Evolutionary conservation across 768 basidiomycete species (phyloP).

Genomic region (Lentinus tigrinus): DNA sequence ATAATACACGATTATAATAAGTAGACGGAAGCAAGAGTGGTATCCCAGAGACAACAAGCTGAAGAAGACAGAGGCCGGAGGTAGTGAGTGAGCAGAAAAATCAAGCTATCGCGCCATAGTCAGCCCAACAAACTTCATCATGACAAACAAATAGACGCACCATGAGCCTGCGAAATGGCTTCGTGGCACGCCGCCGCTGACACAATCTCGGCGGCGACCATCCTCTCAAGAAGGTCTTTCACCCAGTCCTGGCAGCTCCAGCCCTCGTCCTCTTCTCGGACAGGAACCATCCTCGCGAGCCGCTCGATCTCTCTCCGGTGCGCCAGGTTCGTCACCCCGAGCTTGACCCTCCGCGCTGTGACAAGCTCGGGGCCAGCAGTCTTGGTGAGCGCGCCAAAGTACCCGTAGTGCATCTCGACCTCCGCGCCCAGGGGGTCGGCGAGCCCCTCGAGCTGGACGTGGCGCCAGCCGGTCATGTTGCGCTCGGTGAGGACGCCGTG

Average conservation of each 20-base stretch:
- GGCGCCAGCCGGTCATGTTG: constrained; percentile 9
- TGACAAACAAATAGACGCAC: background rate
- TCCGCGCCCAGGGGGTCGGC: constrained; percentile 10
- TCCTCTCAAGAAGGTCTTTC: constrained; percentile 1
- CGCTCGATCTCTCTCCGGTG: constrained; percentile 4
- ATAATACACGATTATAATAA: no score
- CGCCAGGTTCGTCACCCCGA: constrained; percentile 1
- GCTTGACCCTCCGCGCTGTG: constrained; percentile 7
- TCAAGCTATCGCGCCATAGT: no score
- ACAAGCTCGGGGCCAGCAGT: constrained; percentile 9
- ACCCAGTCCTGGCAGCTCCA: constrained; percentile 12
- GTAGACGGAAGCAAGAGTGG: no score
- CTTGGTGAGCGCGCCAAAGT: constrained; percentile 13
- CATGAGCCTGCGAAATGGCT: background rate
- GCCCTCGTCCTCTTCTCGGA: background rate
- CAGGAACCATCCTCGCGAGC: constrained; percentile 4
- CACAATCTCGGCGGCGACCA: constrained; percentile 6
- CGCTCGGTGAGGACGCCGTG: background rate
- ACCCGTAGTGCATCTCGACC: constrained; percentile 5
- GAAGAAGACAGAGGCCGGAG: no score
- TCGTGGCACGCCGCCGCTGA: background rate
- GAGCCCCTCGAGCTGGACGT: constrained; percentile 11
- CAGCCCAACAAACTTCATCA: no score
- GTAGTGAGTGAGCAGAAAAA: no score
- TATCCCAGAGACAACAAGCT: no score